Evolutionary conservation across 31 red algal genomes (phyloP).

Genomic region (Porphyra umbilicalis): DNA sequence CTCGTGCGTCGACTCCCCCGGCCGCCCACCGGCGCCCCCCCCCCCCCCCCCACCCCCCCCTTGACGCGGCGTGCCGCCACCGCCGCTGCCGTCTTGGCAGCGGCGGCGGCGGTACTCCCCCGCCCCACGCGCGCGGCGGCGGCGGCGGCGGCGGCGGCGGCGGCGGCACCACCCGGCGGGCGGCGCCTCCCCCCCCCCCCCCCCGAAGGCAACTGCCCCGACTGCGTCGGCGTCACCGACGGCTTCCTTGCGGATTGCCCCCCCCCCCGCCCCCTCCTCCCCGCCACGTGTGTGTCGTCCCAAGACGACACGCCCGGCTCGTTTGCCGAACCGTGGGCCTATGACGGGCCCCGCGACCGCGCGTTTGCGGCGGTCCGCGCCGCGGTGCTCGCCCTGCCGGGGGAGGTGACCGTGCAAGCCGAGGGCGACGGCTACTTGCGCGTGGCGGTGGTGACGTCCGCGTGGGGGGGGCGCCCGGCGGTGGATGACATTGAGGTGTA

Average conservation of each 20-base stretch:
- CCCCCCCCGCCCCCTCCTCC: not conserved
- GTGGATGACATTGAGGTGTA: not conserved
- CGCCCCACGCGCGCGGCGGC: not conserved
- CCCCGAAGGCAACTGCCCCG: not conserved
- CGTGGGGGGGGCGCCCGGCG: not conserved
- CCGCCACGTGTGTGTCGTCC: slow-evolving; percentile 31
- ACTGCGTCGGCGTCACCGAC: not conserved
- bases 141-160: no score
- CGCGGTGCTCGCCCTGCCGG: not conserved
- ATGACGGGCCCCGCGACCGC: slow-evolving; percentile 13
- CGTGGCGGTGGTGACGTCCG: not conserved
- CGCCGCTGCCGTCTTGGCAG: not conserved
- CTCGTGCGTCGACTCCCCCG: no score
- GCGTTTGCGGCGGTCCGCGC: not conserved
- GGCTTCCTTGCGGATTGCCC: not conserved
- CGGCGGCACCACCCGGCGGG: no score
- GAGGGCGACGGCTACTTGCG: not conserved
- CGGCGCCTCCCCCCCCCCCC: not conserved
- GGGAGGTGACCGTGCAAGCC: not conserved
- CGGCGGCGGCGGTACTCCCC: not conserved
- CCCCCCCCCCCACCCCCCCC: not conserved
- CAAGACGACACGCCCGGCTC: slow-evolving; percentile 55
- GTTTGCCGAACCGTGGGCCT: slow-evolving; percentile 61
- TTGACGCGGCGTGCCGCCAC: not conserved
- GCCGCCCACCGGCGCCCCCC: no score